Base-by-base conservation (phyloP, 306 rosid genomes). In the Cyamopsis tetragonoloba region DNA sequence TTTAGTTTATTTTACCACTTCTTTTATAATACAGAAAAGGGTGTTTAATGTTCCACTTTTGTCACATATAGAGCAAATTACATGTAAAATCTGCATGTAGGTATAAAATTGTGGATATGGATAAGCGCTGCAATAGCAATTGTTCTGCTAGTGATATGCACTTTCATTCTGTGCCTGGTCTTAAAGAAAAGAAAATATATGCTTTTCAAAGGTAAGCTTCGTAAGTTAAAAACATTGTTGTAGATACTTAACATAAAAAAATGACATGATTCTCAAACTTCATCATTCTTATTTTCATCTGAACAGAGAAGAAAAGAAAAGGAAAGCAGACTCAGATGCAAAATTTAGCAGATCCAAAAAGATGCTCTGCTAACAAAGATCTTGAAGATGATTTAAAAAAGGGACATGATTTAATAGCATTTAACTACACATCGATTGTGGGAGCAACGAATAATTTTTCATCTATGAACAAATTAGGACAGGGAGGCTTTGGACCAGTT, bases 401-500 rank as follows among this genome's bases (percentile, higher is more conserved):
- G 8, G 50, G 56, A 47, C 71, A 54, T 56, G 68, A 38, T 17
- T 50, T 51, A 11, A 67, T 11, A 9, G 18, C n/a, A 14, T 67
- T 51, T 51, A 19, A 26, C 50, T 77, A 77, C 22, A 20, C 37
- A 9, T 68, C 70, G 4, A 5, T 79, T 13, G 19, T 73, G 43
- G 72, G 8, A 23, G 83, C 69, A 17, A 79, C 83, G 19, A 42
- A 27, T 14, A n/a, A 41, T 13, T 73, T 73, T 59, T 44, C 72
- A 8, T 13, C 15, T 5, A 46, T 19, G 20, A 72, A 61, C 48
- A 32, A 54, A 47, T 38, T 78, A 41, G 79, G 79, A 44, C 28
- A 78, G 3, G 75, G 82, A 10, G 82, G 82, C 0, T 78, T 72
- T 58, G 79, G 79, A 41, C 74, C 70, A 19, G 71, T 72, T 37